Evolutionary conservation across 2,329 filamentous ascomycete species (phyloP), one percentile per base, ranked within the genome.

Genomic region (Fusarium circinatum): DNA sequence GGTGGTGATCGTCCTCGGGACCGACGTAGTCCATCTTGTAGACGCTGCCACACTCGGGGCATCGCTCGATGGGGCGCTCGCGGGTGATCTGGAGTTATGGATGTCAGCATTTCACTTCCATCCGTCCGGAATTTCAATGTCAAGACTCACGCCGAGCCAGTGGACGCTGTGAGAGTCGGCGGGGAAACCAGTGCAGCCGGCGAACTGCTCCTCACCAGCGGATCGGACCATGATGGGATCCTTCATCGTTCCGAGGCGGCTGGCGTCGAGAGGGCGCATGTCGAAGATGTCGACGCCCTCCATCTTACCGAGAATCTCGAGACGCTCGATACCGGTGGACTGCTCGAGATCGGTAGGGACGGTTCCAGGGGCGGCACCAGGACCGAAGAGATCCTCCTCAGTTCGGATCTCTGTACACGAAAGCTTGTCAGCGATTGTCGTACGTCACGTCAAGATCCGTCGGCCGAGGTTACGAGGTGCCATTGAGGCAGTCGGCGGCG

Each of bases 281-380:
- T 99, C 95, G 88, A 99, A 99, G 83, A 98, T 89, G 83, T 99
- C 96, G 80, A 98, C 88, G 77, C 96, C 95, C 89, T 98, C 94
- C 93, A 98, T 98, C 91, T 99, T 99, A 86, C 96, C 96, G 83
- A 99, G 89, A 81, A 99, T 96, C 87, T 99, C 96, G 79, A 99
- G 90, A 90, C 96, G 95, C 89, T 99, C 96, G 70, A 98, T 89
- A 93, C 96, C 96, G 79, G 96, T 98, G 69, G 96, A 87, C 85
- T 99, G 96, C 85, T 98, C 95, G 83, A 97, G 85, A 85, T 99
- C 96, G 86, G 94, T 97, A 77, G 96, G 94, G 77, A 99, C 88
- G 83, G 93, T 93, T 82, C 96, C 96, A 75, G 91, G 86, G 79
- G 89, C 84, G 79, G 93, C 95, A 87, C 96, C 96, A 39, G 94